phyloP scores from a whole-genome alignment of 2,329 filamentous ascomycete species.

The Tolypocladium guangdongense region DNA sequence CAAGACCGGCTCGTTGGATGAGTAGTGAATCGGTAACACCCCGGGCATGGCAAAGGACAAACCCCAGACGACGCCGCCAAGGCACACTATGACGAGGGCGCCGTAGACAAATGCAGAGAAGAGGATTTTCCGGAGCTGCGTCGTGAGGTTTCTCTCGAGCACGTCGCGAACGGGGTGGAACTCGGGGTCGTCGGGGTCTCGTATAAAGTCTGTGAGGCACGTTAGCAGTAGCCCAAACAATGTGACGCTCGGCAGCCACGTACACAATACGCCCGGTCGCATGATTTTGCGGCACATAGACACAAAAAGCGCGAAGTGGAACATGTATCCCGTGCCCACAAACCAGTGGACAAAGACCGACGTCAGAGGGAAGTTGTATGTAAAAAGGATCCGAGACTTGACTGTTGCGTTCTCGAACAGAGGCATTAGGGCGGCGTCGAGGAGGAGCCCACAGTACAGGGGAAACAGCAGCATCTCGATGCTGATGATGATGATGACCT shows the following conservation, averaged over 20 bases:
- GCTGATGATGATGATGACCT: constrained; percentile 95
- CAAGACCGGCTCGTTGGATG: constrained; percentile 80
- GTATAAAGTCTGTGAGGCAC: constrained; percentile 65
- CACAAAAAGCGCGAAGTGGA: constrained; percentile 96
- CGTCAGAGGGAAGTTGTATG: constrained; percentile 67
- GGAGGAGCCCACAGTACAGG: constrained; percentile 83
- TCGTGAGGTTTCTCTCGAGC: constrained; percentile 81
- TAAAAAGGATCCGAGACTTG: constrained; percentile 67
- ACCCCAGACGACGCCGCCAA: constrained; percentile 95
- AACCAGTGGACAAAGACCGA: constrained; percentile 99
- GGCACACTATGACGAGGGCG: constrained; percentile 79
- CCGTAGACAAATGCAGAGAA: constrained; percentile 96
- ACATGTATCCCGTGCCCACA: constrained; percentile 98
- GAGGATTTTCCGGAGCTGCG: constrained; percentile 88
- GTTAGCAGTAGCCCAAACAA: constrained; percentile 6
- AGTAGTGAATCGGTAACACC: constrained; percentile 86
- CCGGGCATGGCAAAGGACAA: constrained; percentile 55
- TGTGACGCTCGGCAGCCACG: constrained; percentile 22
- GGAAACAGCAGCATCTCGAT: constrained; percentile 99
- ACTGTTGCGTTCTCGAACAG: constrained; percentile 77
- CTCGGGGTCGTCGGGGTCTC: constrained; percentile 94
- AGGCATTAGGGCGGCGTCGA: constrained; percentile 80
- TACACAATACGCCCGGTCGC: constrained; percentile 84
- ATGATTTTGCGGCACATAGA: constrained; percentile 99
- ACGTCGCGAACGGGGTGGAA: constrained; percentile 97